phyloP scores from a whole-genome alignment of 331 rosid genomes.

The Pyracantha coccinea region DNA sequence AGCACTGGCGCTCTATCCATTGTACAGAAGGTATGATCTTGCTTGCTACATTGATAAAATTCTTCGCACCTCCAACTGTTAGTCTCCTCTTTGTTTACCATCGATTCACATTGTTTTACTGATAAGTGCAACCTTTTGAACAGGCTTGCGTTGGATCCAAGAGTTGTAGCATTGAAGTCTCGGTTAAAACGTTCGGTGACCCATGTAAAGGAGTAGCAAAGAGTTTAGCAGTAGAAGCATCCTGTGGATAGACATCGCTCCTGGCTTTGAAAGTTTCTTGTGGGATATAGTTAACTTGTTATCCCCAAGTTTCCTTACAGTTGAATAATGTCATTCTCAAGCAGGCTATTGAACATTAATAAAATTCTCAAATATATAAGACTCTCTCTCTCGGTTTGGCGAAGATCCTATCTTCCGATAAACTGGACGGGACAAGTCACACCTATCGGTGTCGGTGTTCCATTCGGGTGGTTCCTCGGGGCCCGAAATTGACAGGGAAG shows the following conservation, averaged over 20 bases:
- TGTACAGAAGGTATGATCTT: slow-evolving; percentile 53
- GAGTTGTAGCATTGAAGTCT: slow-evolving; percentile 55
- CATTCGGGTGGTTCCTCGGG: neutral
- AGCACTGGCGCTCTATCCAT: slow-evolving; percentile 48
- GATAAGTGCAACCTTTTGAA: slow-evolving; percentile 1
- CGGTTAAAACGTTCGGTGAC: slow-evolving; percentile 51
- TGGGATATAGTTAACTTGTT: neutral
- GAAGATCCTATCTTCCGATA: neutral
- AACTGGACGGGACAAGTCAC: neutral
- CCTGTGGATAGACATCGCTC: slow-evolving; percentile 40
- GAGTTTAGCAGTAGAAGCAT: slow-evolving; percentile 90
- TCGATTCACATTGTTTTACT: neutral
- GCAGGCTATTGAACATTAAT: neutral
- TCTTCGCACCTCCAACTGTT: neutral
- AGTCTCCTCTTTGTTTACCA: neutral
- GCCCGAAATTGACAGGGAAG: neutral
- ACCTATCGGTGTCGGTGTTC: neutral
- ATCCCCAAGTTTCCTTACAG: neutral
- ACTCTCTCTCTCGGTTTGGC: neutral
- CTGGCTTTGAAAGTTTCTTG: neutral
- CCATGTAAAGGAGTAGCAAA: slow-evolving; percentile 67
- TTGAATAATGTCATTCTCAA: slow-evolving; percentile 13
- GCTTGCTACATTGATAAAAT: neutral
- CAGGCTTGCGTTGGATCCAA: slow-evolving; percentile 91
- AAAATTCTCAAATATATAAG: neutral